Evolutionary conservation across 345 rosid species (phyloP).

Genomic region (Syzygium aqueum): DNA sequence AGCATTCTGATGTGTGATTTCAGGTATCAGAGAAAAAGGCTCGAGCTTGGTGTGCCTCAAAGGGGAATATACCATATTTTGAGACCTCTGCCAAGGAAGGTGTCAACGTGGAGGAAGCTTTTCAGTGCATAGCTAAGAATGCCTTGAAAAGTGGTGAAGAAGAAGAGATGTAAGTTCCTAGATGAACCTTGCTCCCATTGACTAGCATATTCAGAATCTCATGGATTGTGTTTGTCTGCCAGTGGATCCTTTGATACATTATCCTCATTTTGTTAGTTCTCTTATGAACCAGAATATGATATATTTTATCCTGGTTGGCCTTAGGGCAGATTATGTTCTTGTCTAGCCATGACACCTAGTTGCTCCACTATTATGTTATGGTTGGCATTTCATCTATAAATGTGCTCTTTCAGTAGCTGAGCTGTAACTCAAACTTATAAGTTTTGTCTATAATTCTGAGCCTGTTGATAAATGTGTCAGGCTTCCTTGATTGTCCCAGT

Average conservation of each 20-base stretch:
- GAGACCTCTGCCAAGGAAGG: constrained; percentile 99
- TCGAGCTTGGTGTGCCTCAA: constrained; percentile 95
- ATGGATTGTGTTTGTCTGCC: not conserved
- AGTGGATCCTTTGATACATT: not conserved
- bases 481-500: not conserved
- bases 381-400: not conserved
- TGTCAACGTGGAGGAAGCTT: constrained; percentile 93
- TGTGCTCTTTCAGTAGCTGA: not conserved
- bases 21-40: constrained; percentile 97
- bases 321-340: not conserved
- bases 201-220: not conserved
- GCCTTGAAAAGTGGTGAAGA: constrained; percentile 89
- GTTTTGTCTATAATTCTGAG: not conserved
- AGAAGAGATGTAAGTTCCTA: constrained; percentile 79
- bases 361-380: not conserved
- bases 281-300: not conserved
- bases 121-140: constrained; percentile 89
- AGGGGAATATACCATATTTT: constrained; percentile 94
- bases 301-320: not conserved
- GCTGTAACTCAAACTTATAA: not conserved
- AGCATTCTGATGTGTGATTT: not conserved
- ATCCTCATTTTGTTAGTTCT: not conserved
- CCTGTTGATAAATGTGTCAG: not conserved
- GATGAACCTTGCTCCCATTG: not conserved
- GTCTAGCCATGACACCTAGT: not conserved